Evolutionary conservation across 352 stramenopile genomes (phyloP), one percentile per base, ranked within the genome.

Genomic region (Phytophthora macrochlamydospora): DNA sequence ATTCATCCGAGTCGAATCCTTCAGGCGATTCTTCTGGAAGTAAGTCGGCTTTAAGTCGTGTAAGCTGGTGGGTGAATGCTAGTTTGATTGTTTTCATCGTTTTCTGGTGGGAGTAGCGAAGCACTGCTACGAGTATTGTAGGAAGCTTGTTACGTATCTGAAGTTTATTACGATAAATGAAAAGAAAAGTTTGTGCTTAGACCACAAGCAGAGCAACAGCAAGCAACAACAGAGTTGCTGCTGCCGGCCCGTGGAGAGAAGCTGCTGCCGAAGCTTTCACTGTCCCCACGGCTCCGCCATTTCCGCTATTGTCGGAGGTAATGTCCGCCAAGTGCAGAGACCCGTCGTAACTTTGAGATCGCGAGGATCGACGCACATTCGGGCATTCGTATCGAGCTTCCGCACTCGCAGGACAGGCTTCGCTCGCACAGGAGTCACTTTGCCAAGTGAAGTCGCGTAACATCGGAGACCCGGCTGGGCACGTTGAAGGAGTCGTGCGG

Each of bases 351-450:
- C 38, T 40, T 48, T 28, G 6, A 4, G 44, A 24, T 38, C 32
- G 32, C 38, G 52, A 42, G 81, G 60, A 32, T 2, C 43, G 43
- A 29, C 1, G 11, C 2, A 49, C 13, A 29, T 69, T 66, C 11
- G 75, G 73, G 30, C 78, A 87, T 64, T 84, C 72, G 57, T 73
- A 78, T 14, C 55, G 44, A 18, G 51, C 45, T 4, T 69, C 46
- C 35, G 32, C 14, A 45, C 57, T 58, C 45, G 56, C 13, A 14
- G 72, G 76, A 42, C 76, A 90, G 9, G 45, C 11, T n/a, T 65
- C 28, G 33, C 51, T 68, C 7, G 33, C 49, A 14, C 43, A 35
- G 56, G 67, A 81, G 38, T 78, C 66, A 7, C 62, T 49, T 14
- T 54, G 44, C 71, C 67, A 79, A 31, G 35, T 56, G 14, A 76